Evolutionary conservation across 345 rosid species (phyloP), one percentile per base, ranked within the genome.

Genomic region (Salix koriyanagi): DNA sequence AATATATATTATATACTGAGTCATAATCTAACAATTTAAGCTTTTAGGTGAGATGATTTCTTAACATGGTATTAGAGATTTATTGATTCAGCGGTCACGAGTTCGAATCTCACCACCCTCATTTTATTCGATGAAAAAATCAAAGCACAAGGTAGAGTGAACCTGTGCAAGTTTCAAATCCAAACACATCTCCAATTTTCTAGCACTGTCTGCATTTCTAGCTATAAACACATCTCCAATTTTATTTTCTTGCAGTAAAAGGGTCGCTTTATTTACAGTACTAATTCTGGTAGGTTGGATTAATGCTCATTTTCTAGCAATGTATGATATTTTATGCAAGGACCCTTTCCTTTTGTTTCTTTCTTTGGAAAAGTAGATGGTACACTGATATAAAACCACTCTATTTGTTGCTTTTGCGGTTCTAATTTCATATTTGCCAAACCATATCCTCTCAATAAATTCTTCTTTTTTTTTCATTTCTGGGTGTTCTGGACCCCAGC

Each of bases 321-420:
- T 44, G 6, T 7, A 70, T 66, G 48, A 23, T 65, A 46, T 41
- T 75, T 70, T 73, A 26, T 42, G 42, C 44, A 69, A 65, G 52
- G 7, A 19, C 73, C 37, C 30, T 32, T 61, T 28, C 66, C 46
- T 64, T 56, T 1, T 11, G 52, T 13, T 56, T 2, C 7, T 61
- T 13, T 34, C 14, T n/a, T 61, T 1, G 10, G 64, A 41, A 36
- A 76, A 81, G 79, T 18, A 36, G 68, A 28, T 68, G 19, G 56
- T 73, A 5, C 39, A 50, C n/a, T 71, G 50, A 66, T 42, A 64
- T 16, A 9, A n/a, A 36, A 56, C 2, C 54, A 26, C 19, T 54
- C 23, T 66, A 72, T 41, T 54, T 36, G n/a, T 39, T 54, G 65
- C 75, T 79, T 78, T 72, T 75, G 14, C 34, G 23, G 72, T 80